Evolutionary conservation across 2,329 filamentous ascomycete species (phyloP), one percentile per base, ranked within the genome.

Genomic region (Gyromitra esculenta): DNA sequence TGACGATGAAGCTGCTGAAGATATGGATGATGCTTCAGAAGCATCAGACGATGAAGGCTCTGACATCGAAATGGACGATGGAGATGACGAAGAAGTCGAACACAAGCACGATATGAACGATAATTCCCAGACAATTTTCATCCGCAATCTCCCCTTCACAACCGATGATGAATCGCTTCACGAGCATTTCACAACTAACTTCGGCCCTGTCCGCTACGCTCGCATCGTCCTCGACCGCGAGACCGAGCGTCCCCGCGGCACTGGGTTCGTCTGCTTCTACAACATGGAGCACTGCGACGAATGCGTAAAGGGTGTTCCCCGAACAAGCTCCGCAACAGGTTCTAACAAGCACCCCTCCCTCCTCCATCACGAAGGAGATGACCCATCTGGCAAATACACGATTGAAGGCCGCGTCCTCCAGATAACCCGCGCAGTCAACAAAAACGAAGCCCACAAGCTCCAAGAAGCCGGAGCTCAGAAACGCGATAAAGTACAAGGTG

Each of bases 221-320:
- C 89, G 96, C 79, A 91, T 97, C 8, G 96, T 99, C 48, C 88
- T 96, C 82, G 95, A 99, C 82, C 91, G 88, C 60, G 89, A 90
- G 31, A 97, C 93, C 0, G 94, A 94, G 80, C 91, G 93, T 66
- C 93, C 96, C 1, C 93, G 92, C 62, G 96, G 96, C 35, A 98
- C 95, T 41, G 96, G 91, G 2, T 99, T 99, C 81, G 95, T 98
- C 39, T 97, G 93, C 85, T 99, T 99, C 85, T 91, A 91, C 84
- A 90, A 91, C 64, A 85, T 87, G 48, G 89, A 91, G 21, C 93
- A 97, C 82, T 92, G 91, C 79, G 89, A 91, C 82, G 83, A 86
- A 21, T 98, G 96, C 82, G 86, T 97, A 77, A 91, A 90, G 79
- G 87, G 86, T 13, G 92, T 94, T 1, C 96, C 96, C 0, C 89